These are phyloP conservation scores for Lasiodiplodia theobromae DNA, from an alignment of 2,329 filamentous ascomycete species.

Conservation along the genomic window DNA sequence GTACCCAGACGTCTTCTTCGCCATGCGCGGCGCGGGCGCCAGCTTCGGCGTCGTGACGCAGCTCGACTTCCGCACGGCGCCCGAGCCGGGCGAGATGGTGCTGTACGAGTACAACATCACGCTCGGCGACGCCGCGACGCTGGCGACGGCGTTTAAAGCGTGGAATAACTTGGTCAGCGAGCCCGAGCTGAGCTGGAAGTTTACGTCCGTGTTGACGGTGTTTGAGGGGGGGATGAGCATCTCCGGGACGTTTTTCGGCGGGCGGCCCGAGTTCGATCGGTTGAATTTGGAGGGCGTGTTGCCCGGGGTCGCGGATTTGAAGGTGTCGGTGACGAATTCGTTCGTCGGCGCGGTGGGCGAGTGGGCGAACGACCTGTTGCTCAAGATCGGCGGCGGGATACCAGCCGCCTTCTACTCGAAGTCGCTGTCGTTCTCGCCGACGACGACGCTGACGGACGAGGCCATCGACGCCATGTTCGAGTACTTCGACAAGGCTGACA, in stretches of 20 bases:
- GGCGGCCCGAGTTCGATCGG: constrained; percentile 41
- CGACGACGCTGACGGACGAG: constrained; percentile 41
- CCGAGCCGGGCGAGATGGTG: constrained; percentile 42
- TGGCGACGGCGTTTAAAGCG: constrained; percentile 44
- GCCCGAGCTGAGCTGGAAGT: constrained; percentile 43
- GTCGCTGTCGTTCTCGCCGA: constrained; percentile 41
- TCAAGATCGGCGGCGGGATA: constrained; percentile 41
- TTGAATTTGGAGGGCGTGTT: constrained; percentile 43
- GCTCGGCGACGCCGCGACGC: constrained; percentile 34
- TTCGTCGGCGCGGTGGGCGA: constrained; percentile 45
- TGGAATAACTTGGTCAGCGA: constrained; percentile 46
- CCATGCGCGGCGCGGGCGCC: constrained; percentile 50
- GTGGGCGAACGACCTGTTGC: constrained; percentile 43
- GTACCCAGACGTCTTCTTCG: constrained; percentile 52
- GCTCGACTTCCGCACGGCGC: constrained; percentile 47
- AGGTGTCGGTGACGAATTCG: constrained; percentile 40
- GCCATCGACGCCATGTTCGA: constrained; percentile 43
- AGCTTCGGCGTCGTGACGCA: constrained; percentile 53
- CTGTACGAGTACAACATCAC: constrained; percentile 45
- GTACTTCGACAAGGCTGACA: constrained; percentile 41
- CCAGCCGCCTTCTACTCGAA: constrained; percentile 46
- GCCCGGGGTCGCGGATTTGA: constrained; percentile 34
- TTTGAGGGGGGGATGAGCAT: constrained; percentile 42
- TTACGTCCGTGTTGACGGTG: constrained; percentile 43
- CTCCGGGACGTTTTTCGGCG: constrained; percentile 45